phyloP scores from a whole-genome alignment of 2,329 filamentous ascomycete species.

The Coniochaeta prunicola region DNA sequence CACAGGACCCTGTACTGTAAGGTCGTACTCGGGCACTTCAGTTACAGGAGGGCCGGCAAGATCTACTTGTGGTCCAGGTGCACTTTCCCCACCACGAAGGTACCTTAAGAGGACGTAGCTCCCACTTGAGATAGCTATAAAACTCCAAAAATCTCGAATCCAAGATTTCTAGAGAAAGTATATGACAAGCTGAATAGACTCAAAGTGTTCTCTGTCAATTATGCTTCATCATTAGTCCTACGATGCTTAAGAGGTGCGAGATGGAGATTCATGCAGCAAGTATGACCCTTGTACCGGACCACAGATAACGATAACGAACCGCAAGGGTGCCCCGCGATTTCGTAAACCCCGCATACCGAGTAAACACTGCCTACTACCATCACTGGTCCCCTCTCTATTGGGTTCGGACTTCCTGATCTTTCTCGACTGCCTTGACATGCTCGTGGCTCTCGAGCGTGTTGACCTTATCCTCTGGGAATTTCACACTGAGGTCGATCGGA shows the following conservation, averaged over 20 bases:
- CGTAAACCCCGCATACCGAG: neutral
- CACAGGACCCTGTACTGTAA: neutral
- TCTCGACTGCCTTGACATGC: slow-evolving; percentile 68
- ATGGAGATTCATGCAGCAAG: neutral
- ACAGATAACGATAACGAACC: neutral
- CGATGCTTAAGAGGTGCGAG: neutral
- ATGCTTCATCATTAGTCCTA: neutral
- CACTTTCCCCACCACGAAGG: too few species aligned
- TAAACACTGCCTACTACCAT: neutral
- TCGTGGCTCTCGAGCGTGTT: slow-evolving; percentile 59
- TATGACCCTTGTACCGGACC: neutral
- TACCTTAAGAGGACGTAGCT: neutral
- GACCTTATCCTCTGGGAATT: slow-evolving; percentile 61
- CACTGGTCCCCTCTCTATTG: slow-evolving; percentile 44
- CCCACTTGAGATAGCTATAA: too few species aligned
- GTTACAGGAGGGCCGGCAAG: too few species aligned
- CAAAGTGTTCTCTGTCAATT: neutral
- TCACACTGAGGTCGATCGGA: slow-evolving; percentile 48
- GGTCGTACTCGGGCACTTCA: too few species aligned
- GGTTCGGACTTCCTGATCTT: slow-evolving; percentile 61
- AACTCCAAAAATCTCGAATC: neutral
- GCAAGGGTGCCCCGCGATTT: neutral
- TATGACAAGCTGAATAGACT: neutral
- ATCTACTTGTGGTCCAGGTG: too few species aligned
- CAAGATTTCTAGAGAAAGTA: too few species aligned